Evolutionary conservation across 192 early-diverging fungal genomes (phyloP), one percentile per base, ranked within the genome.

Genomic region (Physocladia obscura): DNA sequence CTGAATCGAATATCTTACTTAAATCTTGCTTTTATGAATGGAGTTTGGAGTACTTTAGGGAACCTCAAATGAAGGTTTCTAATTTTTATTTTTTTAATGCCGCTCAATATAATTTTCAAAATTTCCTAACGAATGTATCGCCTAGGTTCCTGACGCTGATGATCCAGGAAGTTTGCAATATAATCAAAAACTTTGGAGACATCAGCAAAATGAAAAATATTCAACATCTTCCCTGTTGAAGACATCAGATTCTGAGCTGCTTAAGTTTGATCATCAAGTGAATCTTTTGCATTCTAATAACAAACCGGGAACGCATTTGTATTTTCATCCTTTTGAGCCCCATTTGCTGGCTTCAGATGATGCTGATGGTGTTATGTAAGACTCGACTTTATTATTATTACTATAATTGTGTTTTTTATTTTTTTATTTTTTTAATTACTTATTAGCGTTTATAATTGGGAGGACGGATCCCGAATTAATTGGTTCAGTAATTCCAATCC

Each of bases 41-140:
- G 90, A 91, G 89, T 72, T 90, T 91, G 65, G 89, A 92, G 74
- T 95, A 91, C 74, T 95, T 95, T 78, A 83, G 83, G 24, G 89
- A 93, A 71, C 90, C 93, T 26, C 93, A 95, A 74, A 95, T 93
- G 87, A 82, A 83, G 76, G 90, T 88, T 74, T 69, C 67, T 73
- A 19, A 34, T 31, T 15, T 30, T 44, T 24, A 37, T 35, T 27
- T 39, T 24, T 50, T 50, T 49, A 26, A 19, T 52, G 15, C 31
- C 29, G 58, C n/a, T n/a, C n/a, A n/a, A n/a, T n/a, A n/a, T n/a
- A n/a, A n/a, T n/a, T n/a, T n/a, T n/a, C n/a, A n/a, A n/a, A 15
- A 60, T 13, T 24, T 8, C n/a, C n/a, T 44, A 44, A 8, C 40
- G 40, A 8, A 19, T 67, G 37, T 34, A 30, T 1, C 21, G 21